These are phyloP conservation scores for Entomortierella chlamydospora DNA, from an alignment of 192 early-diverging fungal genomes.

Conservation along the genomic window DNA sequence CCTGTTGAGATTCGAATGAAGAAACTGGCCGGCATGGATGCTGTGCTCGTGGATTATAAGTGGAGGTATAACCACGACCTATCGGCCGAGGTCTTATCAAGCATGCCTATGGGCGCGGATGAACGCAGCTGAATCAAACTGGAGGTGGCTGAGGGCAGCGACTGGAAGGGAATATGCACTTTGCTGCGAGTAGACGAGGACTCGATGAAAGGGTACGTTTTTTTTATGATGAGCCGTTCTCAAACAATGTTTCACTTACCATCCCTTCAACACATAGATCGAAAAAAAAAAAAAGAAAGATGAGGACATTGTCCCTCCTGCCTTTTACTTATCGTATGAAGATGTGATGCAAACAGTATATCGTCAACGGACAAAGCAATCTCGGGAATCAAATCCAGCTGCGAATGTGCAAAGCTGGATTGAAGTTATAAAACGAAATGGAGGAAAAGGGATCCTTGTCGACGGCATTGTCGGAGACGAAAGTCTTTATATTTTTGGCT, in stretches of 20 bases:
- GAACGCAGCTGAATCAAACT: slow-evolving; percentile 16
- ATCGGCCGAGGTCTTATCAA: slow-evolving; percentile 13
- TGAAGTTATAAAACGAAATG: not conserved
- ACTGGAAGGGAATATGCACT: slow-evolving; percentile 15
- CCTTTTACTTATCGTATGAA: not conserved
- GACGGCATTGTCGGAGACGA: not conserved
- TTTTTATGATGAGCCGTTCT: too few relatives aligned
- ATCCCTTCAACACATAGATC: too few relatives aligned
- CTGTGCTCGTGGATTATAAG: slow-evolving; percentile 9
- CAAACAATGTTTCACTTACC: too few relatives aligned
- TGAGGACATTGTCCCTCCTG: not conserved
- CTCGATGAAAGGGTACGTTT: not conserved
- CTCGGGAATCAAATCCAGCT: not conserved
- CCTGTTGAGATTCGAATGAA: slow-evolving; percentile 24
- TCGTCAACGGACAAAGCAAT: slow-evolving; percentile 1
- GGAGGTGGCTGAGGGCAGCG: slow-evolving; percentile 16
- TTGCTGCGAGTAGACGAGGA: slow-evolving; percentile 8
- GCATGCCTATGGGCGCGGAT: not conserved
- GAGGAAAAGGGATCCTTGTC: not conserved
- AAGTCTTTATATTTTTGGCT: too few relatives aligned
- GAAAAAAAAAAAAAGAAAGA: not conserved
- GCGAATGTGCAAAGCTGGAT: not conserved
- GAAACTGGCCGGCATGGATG: slow-evolving; percentile 17
- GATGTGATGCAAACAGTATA: not conserved
- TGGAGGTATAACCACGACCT: slow-evolving; percentile 22